Evolutionary conservation across 2,329 filamentous ascomycete species (phyloP).

Genomic region (Fusarium tanahbumbuense): DNA sequence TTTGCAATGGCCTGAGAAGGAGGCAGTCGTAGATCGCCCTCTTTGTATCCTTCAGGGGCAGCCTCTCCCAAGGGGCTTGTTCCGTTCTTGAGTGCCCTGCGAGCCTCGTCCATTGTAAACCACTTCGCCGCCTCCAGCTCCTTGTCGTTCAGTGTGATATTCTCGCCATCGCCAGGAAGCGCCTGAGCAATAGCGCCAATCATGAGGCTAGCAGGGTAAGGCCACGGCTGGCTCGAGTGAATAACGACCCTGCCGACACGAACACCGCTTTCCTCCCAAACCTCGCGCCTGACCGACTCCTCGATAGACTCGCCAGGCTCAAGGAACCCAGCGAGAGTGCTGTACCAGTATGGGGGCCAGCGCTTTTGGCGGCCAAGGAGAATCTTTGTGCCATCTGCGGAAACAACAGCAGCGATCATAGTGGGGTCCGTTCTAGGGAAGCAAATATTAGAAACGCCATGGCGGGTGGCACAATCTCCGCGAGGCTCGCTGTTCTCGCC

Average conservation of each 20-base stretch:
- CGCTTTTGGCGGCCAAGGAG: conserved; percentile 87
- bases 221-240: conserved; percentile 89
- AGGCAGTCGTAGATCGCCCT: conserved; percentile 83
- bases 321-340: conserved; percentile 86
- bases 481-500: conserved; percentile 63
- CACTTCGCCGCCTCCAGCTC: conserved; percentile 92
- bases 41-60: conserved; percentile 74
- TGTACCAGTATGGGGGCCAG: conserved; percentile 89
- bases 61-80: conserved; percentile 73
- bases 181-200: conserved; percentile 90
- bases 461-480: conserved; percentile 81
- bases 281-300: conserved; percentile 84
- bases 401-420: conserved; percentile 94
- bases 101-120: conserved; percentile 85
- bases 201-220: conserved; percentile 87
- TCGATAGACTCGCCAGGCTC: conserved; percentile 88
- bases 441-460: conserved; percentile 87
- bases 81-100: conserved; percentile 76
- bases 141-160: conserved; percentile 86
- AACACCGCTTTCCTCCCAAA: conserved; percentile 88
- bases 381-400: conserved; percentile 78
- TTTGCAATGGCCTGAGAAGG: conserved; percentile 92
- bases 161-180: conserved; percentile 76
- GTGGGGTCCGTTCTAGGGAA: conserved; percentile 95
- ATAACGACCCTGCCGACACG: conserved; percentile 80